Base-by-base conservation (phyloP, 2,329 filamentous ascomycete genomes). In the Knufia fluminis region DNA sequence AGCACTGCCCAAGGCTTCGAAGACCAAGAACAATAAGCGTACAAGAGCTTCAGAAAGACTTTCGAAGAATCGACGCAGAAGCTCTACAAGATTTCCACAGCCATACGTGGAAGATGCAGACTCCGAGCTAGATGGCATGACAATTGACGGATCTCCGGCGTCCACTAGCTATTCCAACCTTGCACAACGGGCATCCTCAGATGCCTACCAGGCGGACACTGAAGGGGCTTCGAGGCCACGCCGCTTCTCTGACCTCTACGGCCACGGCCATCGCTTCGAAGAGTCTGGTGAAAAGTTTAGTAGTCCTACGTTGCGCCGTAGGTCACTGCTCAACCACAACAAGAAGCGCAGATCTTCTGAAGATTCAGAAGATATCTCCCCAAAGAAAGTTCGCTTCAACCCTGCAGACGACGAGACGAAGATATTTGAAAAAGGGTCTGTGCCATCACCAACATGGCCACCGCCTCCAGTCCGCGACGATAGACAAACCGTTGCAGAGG, bases 331-430 rank as follows among this genome's bases (percentile, higher is more conserved):
- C 24, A 20, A 24, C n/a, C 7, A 16, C 14, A 43, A 23, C 35
- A 43, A 26, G 17, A 43, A 43, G 40, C 40, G 40, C 7, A 10
- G 14, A 4, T 14, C 12, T 12, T 40, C 36, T 19, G 6, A 12
- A 16, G 12, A 10, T 7, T 20, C 36, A 17, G 14, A 40, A 40
- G 24, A 3, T 6, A 9, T 4, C 7, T 43, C 40, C 8, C 40
- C 40, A 2, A 43, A 43, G 23, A 43, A 43, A 28, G 40, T 43
- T 14, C 40, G 40, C 8, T 43, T 43, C 40, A 23, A 26, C 24
- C 23, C 40, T 7, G 22, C 8, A 19, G 16, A 24, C 17, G 17
- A 43, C 23, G 19, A 43, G 23, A 43, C 40, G 16, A 43, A 16
- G 24, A 12, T 28, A 12, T 28, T 28, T 12, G 26, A 6, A 28